These are phyloP conservation scores for Nephelium lappaceum DNA, from an alignment of 345 rosid species.

Conservation along the genomic window DNA sequence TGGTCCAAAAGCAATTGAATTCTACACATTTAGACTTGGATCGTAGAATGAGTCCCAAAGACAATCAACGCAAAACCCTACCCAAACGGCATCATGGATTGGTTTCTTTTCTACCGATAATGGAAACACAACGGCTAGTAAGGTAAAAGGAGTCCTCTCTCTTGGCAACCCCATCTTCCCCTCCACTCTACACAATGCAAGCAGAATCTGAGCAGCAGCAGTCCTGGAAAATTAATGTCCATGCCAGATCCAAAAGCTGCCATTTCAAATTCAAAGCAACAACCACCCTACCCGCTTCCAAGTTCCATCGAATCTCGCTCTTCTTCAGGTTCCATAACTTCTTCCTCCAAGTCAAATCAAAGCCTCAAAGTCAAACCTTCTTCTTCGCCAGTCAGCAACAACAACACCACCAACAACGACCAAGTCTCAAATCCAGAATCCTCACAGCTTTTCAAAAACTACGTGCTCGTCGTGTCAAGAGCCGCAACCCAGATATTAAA, in stretches of 20 bases:
- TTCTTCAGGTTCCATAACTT: slow-evolving; percentile 30
- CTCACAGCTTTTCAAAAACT: slow-evolving; percentile 17
- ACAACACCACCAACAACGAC: not conserved
- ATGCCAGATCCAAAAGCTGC: slow-evolving; percentile 28
- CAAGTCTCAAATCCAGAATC: slow-evolving; percentile 27
- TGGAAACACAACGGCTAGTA: not conserved
- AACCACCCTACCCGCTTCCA: slow-evolving; percentile 22
- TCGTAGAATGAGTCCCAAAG: no score
- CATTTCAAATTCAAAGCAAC: slow-evolving; percentile 35
- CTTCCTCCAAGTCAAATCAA: slow-evolving; percentile 30
- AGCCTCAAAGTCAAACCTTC: slow-evolving; percentile 15
- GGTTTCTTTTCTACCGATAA: no score
- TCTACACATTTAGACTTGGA: no score
- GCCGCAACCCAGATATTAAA: slow-evolving; percentile 22
- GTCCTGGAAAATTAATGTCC: slow-evolving; percentile 35
- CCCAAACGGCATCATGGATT: no score
- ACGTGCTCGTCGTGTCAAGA: slow-evolving; percentile 5
- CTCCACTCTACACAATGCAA: slow-evolving; percentile 21
- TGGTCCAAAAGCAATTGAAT: no score
- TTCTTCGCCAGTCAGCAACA: not conserved
- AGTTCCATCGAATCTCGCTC: slow-evolving; percentile 30
- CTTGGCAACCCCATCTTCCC: not conserved
- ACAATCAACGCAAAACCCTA: no score
- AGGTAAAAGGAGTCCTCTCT: not conserved
- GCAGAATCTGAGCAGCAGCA: slow-evolving; percentile 24